Percentiles rank a stretch among this genome's conserved stretches.
Conservation (phyloP, 805 yeast species). For the Yarrowia sp. region DNA sequence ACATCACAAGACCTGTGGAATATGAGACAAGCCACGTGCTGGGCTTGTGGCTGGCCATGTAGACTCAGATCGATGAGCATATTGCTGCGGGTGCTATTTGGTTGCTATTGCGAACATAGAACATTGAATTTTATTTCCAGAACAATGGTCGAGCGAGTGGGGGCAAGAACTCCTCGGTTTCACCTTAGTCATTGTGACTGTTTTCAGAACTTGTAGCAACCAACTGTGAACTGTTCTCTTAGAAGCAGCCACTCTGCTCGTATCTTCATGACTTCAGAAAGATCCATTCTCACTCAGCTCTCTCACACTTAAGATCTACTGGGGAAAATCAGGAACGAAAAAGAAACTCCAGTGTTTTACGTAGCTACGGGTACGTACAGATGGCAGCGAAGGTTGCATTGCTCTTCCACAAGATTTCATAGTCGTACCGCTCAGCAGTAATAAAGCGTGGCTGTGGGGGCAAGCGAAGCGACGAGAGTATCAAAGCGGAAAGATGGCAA, state of each 20-base stretch:
- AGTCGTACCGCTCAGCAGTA: slow-evolving; percentile 9
- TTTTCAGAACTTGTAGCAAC: too few species aligned
- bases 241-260: too few species aligned
- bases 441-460: slow-evolving; percentile 27
- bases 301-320: not conserved
- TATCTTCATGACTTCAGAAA: too few species aligned
- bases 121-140: not conserved
- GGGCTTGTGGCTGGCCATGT: not conserved
- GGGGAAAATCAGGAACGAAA: slow-evolving; percentile 29
- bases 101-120: slow-evolving; percentile 16
- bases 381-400: slow-evolving; percentile 14
- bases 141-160: not conserved
- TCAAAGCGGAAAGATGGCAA: slow-evolving; percentile 11
- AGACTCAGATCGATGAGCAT: slow-evolving; percentile 26
- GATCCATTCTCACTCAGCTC: too few species aligned
- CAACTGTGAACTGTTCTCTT: too few species aligned
- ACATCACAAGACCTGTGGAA: not conserved
- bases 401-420: slow-evolving; percentile 19
- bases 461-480: slow-evolving; percentile 9
- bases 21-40: slow-evolving; percentile 28
- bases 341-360: slow-evolving; percentile 1
- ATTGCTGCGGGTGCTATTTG: not conserved
- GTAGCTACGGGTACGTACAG: not conserved
- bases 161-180: too few species aligned
- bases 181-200: too few species aligned